phyloP scores from a whole-genome alignment of 768 basidiomycete genomes.

The Boletus vermiculosoides region DNA sequence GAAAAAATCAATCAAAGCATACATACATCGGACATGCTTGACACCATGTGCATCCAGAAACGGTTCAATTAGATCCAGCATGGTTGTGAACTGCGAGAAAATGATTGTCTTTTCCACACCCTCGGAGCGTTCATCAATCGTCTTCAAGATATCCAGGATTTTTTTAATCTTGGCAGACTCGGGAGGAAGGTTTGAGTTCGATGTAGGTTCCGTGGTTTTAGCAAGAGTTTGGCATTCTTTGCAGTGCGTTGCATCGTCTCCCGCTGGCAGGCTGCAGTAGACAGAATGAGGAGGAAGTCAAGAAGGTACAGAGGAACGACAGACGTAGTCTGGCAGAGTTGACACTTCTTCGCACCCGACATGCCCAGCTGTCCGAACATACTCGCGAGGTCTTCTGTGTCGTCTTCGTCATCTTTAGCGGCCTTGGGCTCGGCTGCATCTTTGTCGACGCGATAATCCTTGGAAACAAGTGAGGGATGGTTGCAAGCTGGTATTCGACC shows the following conservation, averaged over 20 bases:
- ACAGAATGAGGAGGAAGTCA: conserved; percentile 1
- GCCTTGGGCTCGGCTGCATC: conserved; percentile 73
- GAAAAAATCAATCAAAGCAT: not conserved
- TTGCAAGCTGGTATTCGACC: conserved; percentile 65
- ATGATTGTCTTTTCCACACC: conserved; percentile 89
- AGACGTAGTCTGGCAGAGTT: conserved; percentile 72
- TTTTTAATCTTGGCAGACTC: conserved; percentile 86
- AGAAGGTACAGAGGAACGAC: conserved; percentile 26
- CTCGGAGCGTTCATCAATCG: conserved; percentile 58
- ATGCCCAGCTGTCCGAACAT: conserved; percentile 73
- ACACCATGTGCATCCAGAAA: conserved; percentile 71
- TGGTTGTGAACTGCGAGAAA: conserved; percentile 89
- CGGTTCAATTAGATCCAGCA: conserved; percentile 84
- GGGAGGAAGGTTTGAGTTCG: conserved; percentile 47
- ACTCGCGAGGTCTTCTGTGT: conserved; percentile 72
- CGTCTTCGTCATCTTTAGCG: conserved; percentile 50
- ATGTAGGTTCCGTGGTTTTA: conserved; percentile 38
- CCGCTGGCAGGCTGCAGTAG: conserved; percentile 14
- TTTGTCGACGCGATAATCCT: conserved; percentile 68
- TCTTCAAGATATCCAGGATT: conserved; percentile 67
- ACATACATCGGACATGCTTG: conserved; percentile 84
- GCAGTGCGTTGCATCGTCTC: conserved; percentile 47
- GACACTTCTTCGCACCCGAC: conserved; percentile 58
- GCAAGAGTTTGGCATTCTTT: conserved; percentile 56
- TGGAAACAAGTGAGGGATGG: conserved; percentile 79